Base-by-base conservation (phyloP, 371 early-diverging fungal genomes). In the Apophysomyces trapeziformis region DNA sequence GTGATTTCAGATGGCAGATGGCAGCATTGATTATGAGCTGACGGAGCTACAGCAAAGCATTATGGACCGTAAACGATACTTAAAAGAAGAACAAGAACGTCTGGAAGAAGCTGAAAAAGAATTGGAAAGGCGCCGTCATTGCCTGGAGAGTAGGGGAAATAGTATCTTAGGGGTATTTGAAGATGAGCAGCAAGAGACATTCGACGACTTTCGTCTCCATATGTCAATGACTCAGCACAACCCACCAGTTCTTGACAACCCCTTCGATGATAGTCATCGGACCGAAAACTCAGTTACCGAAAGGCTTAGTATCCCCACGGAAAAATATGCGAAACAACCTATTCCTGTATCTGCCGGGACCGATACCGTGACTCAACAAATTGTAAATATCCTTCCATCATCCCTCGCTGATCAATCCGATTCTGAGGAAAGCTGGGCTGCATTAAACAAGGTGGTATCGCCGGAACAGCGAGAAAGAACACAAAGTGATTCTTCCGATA, bases 381-480 rank as follows among this genome's bases (percentile, higher is more conserved):
- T 38, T 41, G 16, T 41, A 44, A 45, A 8, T 13, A 32, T 37
- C 13, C 21, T 50, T 54, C 57, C 57, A 38, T n/a, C 35, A 38
- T 39, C 8, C 54, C 35, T 5, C 45, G 54, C 4, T 60, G 54
- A 50, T 45, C 38, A 56, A 6, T 72, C 72, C 32, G 75, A 75
- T 35, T 71, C 75, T 14, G 75, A 75, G 58, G 75, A 69, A 61
- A 71, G 76, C 37, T 76, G 76, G 76, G 66, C 66, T 41, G 71
- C 64, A n/a, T 58, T 68, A 16, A 64, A 61, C 26, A 65, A 68
- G 35, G 38, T n/a, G 13, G 59, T 44, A 38, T 65, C 63, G 57
- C 12, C 16, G 9, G 38, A 56, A 26, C 60, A 56, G 16, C 36
- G 54, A 36, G 35, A 60, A 1, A 60, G 50, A 38, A 44, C 12